Evolutionary conservation across 73 alveolate species (phyloP), one percentile per base, ranked within the genome.

Genomic region (Strombidium stylifer): DNA sequence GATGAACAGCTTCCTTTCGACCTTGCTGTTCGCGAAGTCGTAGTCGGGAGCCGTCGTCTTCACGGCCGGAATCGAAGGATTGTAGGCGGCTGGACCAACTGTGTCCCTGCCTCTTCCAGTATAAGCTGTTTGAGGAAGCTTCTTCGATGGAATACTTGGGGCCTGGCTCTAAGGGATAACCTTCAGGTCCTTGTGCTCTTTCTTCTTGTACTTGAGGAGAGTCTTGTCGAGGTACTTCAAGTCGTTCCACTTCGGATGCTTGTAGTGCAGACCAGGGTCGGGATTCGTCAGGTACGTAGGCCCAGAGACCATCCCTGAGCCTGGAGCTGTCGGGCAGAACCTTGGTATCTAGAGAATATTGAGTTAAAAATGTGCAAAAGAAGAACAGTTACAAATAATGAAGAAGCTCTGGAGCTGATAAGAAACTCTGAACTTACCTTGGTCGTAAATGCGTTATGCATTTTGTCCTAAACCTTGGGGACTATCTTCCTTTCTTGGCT

Each of bases 281-380:
- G 89, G 89, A 34, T 76, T 76, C 27, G 45, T 25, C 32, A 46
- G 28, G 10, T 67, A 66, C 3, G 70, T 48, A 0, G 89, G 69
- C 2, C 54, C 18, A 26, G 64, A 65, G 51, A 32, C 64, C 4
- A 55, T 73, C 3, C 82, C 53, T 24, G 82, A 66, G n/a, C 89
- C 89, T 27, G 89, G 89, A 15, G 89, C 89, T 66, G 82, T 54
- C 11, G 89, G 89, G 27, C 82, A 74, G 41, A 76, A 76, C 32
- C 89, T 50, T 4, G 81, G 48, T 2, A 69, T 42, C 81, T 67
- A 25, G n/a, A 14, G 57, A 28, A 35, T 15, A 37, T 23, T 12
- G 16, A 45, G 18, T n/a, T 32, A 4, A 32, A 6, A 32, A 32
- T 10, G 42, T 32, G 10, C 10, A 10, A 4, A 32, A 6, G 4